Base-by-base conservation (phyloP, 371 early-diverging fungal genomes). In the Rhizopus sp. region DNA sequence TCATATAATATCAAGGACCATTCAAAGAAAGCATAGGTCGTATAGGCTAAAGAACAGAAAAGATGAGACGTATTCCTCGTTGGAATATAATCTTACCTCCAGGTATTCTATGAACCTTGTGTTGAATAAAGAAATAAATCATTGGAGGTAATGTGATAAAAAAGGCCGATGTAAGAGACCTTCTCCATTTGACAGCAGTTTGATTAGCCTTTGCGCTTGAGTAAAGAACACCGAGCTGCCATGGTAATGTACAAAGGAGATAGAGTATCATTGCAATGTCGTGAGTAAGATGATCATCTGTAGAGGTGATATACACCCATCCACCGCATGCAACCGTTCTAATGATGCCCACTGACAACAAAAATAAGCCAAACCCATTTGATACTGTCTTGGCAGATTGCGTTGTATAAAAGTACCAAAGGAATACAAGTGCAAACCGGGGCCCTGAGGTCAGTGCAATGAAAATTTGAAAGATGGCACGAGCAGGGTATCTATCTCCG, bases 1-100 rank as follows among this genome's bases (percentile, higher is more conserved):
- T 92, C 93, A 54, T 89, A 87, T 8, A 88, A 39, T 49, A 92
- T 90, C 35, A 92, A 69, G 10, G 87, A 81, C 93, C 91, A 92
- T 62, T 92, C 93, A 64, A 89, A 90, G 74, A 89, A 88, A 33
- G 91, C 89, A 60, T 92, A 92, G 23, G 77, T 83, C 7, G 90
- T 88, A 60, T 92, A 90, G 9, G 91, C 93, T 81, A 68, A 9
- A 16, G n/a, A 29, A 32, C 13, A 55, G 35, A 35, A n/a, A 12
- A 1, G 10, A 32, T 37, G 35, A 55, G 29, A 8, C 12, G 7
- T 45, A 33, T 5, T 50, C 9, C 34, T 46, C 4, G 6, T 17
- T 23, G 7, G 8, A 5, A n/a, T 45, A 7, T 45, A 13, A 5
- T 37, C 38, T 63, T 80, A 78, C 89, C 83, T 61, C 86, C 91